Base-by-base conservation (phyloP, 768 basidiomycete species). In the Podaxis sp. region DNA sequence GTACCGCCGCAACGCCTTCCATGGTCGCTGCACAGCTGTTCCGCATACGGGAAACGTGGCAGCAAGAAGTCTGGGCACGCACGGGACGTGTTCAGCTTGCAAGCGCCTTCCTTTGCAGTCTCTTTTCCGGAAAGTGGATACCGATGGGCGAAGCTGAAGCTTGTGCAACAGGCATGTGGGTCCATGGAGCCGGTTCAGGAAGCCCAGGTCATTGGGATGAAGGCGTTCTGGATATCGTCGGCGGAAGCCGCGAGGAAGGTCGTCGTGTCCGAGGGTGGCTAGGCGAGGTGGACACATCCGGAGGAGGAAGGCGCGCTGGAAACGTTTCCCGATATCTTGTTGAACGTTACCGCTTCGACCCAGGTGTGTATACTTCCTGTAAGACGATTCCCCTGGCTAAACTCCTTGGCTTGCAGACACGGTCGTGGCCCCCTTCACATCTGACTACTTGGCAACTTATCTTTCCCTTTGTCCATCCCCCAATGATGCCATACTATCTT, bases 41-140 rank as follows among this genome's bases (percentile, higher is more conserved):
- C 42, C 85, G 88, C 11, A 84, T 93, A 12, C 85, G 90, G n/a
- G 92, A 92, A 71, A 85, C 82, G 2, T 90, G 87, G 84, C 84
- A 88, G 1, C 80, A 83, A 49, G 90, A 93, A 30, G 88, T 91
- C 7, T 94, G 92, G 91, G 81, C 79, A 0, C 82, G 87, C 53
- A 93, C 92, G 0, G 90, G 89, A 1, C 83, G 89, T 51, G 79
- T 93, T 1, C 89, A 91, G 68, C 82, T 91, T n/a, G 91, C 91
- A 0, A 87, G 86, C 64, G 83, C 88, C 1, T 92, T 93, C 68
- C 66, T 94, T 1, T 84, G 84, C 1, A 92, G 88, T 70, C 75
- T 93, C 61, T 71, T 93, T 24, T 79, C 84, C 4, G 92, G 92
- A 28, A 84, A 86, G 66, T 88, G 88, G 85, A 84, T 87, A 48